phyloP scores from a whole-genome alignment of 192 early-diverging fungal species.

The Cladochytrium replicatum region DNA sequence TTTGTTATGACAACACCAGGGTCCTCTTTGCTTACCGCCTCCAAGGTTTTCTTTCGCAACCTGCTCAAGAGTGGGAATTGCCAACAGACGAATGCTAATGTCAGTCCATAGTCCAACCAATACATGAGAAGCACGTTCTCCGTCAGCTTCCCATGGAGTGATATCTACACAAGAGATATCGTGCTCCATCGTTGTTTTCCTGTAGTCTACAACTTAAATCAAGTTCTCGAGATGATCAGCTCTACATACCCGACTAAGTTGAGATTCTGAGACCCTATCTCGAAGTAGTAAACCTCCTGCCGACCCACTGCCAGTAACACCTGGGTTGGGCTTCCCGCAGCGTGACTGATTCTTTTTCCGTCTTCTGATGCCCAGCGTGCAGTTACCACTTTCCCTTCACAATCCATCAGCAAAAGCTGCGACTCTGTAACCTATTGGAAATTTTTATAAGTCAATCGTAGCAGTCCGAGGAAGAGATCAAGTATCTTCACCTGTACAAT shows the following conservation, averaged over 20 bases:
- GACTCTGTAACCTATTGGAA: too few relatives aligned
- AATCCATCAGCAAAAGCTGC: too few relatives aligned
- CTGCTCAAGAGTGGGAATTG: constrained; percentile 43
- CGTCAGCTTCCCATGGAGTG: constrained; percentile 24
- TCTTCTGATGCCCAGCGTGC: too few relatives aligned
- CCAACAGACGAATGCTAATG: constrained; percentile 47
- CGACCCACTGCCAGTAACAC: too few relatives aligned
- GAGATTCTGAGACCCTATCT: too few relatives aligned
- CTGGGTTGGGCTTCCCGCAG: too few relatives aligned
- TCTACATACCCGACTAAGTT: too few relatives aligned
- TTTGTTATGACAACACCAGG: constrained; percentile 6
- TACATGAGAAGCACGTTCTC: constrained; percentile 16
- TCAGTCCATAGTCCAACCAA: constrained; percentile 72
- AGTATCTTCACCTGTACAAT: constrained; percentile 62
- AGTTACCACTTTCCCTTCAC: too few relatives aligned
- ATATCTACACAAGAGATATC: constrained; percentile 73
- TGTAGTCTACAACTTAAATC: neutral
- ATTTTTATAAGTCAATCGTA: too few relatives aligned
- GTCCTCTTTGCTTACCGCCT: constrained; percentile 17
- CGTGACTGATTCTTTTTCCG: too few relatives aligned
- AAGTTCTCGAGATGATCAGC: neutral
- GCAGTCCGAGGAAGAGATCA: too few relatives aligned
- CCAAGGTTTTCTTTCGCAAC: constrained; percentile 33
- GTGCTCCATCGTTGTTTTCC: constrained; percentile 34
- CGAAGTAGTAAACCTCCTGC: too few relatives aligned